A percentile compares a stretch with the other conserved stretches of the same genome.
Conservation (phyloP, 148 eudicot genomes). For the Rhododendron vialii region DNA sequence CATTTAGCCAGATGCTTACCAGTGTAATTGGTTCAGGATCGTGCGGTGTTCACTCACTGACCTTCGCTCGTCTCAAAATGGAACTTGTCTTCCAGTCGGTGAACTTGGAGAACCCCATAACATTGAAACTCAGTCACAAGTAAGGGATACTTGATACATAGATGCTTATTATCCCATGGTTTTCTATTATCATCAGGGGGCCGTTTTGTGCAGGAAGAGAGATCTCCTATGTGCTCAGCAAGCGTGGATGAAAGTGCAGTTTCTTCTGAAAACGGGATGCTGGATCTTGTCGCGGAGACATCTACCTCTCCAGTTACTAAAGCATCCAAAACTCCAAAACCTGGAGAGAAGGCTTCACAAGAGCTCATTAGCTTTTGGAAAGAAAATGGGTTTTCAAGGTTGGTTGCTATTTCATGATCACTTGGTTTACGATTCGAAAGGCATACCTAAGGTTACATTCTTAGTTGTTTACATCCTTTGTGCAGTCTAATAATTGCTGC, state of each 20-base stretch:
- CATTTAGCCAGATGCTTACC: background rate
- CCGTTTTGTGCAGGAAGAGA: conserved; percentile 40
- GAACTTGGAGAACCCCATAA: conserved; percentile 20
- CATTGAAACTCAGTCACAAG: conserved; percentile 16
- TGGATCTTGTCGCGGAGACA: conserved; percentile 24
- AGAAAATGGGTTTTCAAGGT: conserved; percentile 93
- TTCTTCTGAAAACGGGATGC: conserved; percentile 24
- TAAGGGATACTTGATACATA: conserved; percentile 5
- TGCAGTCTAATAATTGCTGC: conserved; percentile 83
- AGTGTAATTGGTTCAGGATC: conserved; percentile 44
- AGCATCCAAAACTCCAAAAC: conserved; percentile 44
- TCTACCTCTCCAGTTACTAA: conserved; percentile 26
- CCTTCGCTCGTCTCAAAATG: conserved; percentile 39
- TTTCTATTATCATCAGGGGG: conserved; percentile 1
- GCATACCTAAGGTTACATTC: background rate
- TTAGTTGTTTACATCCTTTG: conserved; percentile 7
- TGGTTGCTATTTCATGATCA: background rate
- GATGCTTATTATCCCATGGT: background rate
- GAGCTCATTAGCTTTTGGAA: conserved; percentile 71
- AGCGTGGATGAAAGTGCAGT: conserved; percentile 33
- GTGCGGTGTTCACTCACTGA: conserved; percentile 55
- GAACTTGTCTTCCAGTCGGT: conserved; percentile 27
- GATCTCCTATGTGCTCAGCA: conserved; percentile 12
- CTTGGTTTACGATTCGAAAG: background rate
- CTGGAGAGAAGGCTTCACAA: conserved; percentile 70